Evolutionary conservation across 1,284 basidiomycete species (phyloP).

Genomic region (Ganoderma leucocontextum): DNA sequence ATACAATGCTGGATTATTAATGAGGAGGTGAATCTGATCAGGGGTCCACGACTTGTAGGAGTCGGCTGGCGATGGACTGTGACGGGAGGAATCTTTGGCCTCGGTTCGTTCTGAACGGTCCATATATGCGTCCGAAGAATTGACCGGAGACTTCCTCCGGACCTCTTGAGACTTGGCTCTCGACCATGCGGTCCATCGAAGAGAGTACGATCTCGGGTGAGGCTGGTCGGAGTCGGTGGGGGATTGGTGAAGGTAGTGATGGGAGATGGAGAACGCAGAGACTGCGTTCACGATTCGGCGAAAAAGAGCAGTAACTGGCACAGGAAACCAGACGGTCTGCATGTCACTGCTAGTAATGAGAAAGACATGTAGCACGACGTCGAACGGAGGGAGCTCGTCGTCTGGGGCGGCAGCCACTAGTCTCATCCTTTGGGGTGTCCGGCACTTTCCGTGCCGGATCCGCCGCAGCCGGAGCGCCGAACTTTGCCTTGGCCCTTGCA

Average conservation of each 20-base stretch:
- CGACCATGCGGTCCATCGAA: slow-evolving; percentile 30
- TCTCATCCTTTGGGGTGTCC: slow-evolving; percentile 2
- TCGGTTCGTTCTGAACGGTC: slow-evolving; percentile 12
- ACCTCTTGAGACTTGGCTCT: not conserved
- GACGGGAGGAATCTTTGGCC: slow-evolving; percentile 10
- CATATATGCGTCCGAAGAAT: slow-evolving; percentile 6
- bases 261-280: slow-evolving; percentile 70
- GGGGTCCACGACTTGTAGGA: slow-evolving; percentile 30
- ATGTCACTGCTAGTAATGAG: slow-evolving; percentile 44
- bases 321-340: slow-evolving; percentile 65
- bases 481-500: no score
- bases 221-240: slow-evolving; percentile 34
- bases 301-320: slow-evolving; percentile 65
- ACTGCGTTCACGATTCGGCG: slow-evolving; percentile 72
- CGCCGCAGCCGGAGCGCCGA: no score
- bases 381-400: slow-evolving; percentile 8
- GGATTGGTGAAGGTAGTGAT: slow-evolving; percentile 57
- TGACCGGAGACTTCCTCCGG: slow-evolving; percentile 7
- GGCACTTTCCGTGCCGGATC: not conserved
- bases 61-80: not conserved
- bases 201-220: slow-evolving; percentile 24
- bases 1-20: slow-evolving; percentile 76
- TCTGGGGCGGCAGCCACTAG: not conserved
- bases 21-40: slow-evolving; percentile 76
- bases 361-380: slow-evolving; percentile 35